Percentiles rank a stretch among this genome's conserved stretches.
Conservation (phyloP, 73 alveolate genomes). For the Breviolum minutum region DNA sequence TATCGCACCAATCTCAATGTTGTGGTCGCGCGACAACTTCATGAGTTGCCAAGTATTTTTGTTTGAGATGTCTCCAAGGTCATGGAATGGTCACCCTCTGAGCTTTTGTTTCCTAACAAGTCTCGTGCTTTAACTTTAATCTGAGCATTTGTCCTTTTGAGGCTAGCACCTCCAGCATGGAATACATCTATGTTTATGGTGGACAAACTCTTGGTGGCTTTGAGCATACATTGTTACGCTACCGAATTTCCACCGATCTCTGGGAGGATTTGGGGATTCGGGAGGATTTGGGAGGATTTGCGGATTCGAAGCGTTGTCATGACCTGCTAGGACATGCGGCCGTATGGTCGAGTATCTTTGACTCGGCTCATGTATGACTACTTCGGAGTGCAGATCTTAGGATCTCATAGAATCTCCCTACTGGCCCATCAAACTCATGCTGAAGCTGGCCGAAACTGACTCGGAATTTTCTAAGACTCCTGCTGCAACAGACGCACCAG, state of each 20-base stretch:
- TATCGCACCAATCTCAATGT: conserved; percentile 7
- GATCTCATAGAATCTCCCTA: not conserved
- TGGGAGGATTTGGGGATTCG: conserved; percentile 5
- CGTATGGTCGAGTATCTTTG: conserved; percentile 83
- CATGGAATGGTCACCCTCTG: conserved; percentile 12
- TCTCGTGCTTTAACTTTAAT: not conserved
- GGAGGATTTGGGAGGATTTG: no score
- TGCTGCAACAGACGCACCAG: conserved; percentile 64
- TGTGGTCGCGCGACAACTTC: not conserved
- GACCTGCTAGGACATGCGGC: conserved; percentile 52
- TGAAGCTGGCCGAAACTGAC: not conserved
- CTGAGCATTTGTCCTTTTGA: not conserved
- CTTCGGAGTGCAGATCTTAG: conserved; percentile 27
- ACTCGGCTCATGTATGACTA: conserved; percentile 84
- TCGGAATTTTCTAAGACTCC: conserved; percentile 7
- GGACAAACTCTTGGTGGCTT: conserved; percentile 73
- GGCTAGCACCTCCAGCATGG: conserved; percentile 86
- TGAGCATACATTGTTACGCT: conserved; percentile 36
- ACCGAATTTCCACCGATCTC: conserved; percentile 70
- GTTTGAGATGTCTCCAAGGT: not conserved
- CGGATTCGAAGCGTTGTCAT: not conserved
- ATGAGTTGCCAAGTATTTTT: no score
- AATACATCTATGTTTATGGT: conserved; percentile 71
- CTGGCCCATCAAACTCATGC: not conserved
- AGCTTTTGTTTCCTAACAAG: not conserved